Conservation (phyloP, 2,329 filamentous ascomycete genomes). For the Apiospora koreana region DNA sequence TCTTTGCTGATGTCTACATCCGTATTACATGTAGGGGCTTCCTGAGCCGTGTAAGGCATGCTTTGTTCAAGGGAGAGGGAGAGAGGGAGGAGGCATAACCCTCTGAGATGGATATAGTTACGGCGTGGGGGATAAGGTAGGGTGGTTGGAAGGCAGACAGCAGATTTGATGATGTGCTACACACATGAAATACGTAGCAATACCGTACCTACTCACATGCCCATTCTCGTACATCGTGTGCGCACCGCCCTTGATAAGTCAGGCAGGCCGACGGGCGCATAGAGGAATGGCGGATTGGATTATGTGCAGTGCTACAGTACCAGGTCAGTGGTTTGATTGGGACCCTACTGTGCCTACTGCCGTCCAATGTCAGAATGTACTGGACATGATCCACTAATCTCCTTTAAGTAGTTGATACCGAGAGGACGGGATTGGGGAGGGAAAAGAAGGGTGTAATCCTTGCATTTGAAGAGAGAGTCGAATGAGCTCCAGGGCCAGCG, state of each 20-base stretch:
- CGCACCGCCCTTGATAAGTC: background rate
- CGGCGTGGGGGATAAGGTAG: background rate
- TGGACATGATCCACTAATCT: background rate
- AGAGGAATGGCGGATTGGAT: background rate
- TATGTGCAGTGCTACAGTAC: background rate
- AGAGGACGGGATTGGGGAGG: background rate
- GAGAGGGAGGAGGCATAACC: background rate
- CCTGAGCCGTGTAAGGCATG: background rate
- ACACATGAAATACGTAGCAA: background rate
- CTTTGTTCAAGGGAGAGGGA: background rate
- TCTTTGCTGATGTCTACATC: background rate
- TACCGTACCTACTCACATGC: background rate
- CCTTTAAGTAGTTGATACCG: background rate
- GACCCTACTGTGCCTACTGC: background rate
- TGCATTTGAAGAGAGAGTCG: background rate
- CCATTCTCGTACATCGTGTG: background rate
- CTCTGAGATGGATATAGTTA: background rate
- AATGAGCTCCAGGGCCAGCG: background rate
- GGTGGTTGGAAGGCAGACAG: background rate
- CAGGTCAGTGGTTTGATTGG: conserved; percentile 1
- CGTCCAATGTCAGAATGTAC: background rate
- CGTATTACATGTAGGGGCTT: too few relatives aligned
- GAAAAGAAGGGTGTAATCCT: background rate
- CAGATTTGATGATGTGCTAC: background rate
- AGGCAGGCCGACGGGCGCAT: background rate